phyloP scores from a whole-genome alignment of 2,329 filamentous ascomycete species.

The Pestalotiopsis sp. region DNA sequence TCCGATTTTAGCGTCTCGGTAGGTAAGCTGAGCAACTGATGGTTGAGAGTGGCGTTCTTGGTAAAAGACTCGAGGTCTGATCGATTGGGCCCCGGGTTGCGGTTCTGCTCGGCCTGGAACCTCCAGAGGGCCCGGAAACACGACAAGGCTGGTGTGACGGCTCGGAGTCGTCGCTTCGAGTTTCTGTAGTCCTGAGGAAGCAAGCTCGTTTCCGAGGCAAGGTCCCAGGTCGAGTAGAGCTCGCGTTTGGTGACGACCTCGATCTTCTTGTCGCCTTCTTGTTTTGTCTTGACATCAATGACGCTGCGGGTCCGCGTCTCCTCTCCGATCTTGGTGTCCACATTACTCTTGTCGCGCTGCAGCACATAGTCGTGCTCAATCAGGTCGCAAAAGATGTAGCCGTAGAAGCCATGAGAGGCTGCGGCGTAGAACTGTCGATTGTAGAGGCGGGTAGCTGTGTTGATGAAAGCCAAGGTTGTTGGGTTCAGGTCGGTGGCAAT shows the following conservation, averaged over 20 bases:
- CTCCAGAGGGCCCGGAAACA: conserved; percentile 91
- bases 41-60: conserved; percentile 74
- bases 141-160: conserved; percentile 82
- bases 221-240: conserved; percentile 82
- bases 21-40: conserved; percentile 73
- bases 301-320: conserved; percentile 82
- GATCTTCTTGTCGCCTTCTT: conserved; percentile 69
- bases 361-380: conserved; percentile 90
- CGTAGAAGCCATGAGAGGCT: conserved; percentile 85
- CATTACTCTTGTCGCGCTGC: conserved; percentile 80
- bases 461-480: conserved; percentile 74
- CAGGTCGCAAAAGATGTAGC: conserved; percentile 92
- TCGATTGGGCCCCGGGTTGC: conserved; percentile 56
- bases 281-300: conserved; percentile 70
- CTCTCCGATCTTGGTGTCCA: conserved; percentile 57
- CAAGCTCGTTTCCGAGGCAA: conserved; percentile 77
- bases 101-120: conserved; percentile 66
- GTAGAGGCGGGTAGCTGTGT: conserved; percentile 80
- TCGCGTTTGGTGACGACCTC: conserved; percentile 93
- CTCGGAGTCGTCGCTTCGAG: conserved; percentile 68
- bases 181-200: conserved; percentile 71
- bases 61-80: conserved; percentile 79
- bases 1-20: conserved; percentile 68
- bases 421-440: conserved; percentile 87
- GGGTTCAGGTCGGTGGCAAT: conserved; percentile 89